Evolutionary conservation across 2,329 filamentous ascomycete genomes (phyloP).

Genomic region (Microsporum audouinii): DNA sequence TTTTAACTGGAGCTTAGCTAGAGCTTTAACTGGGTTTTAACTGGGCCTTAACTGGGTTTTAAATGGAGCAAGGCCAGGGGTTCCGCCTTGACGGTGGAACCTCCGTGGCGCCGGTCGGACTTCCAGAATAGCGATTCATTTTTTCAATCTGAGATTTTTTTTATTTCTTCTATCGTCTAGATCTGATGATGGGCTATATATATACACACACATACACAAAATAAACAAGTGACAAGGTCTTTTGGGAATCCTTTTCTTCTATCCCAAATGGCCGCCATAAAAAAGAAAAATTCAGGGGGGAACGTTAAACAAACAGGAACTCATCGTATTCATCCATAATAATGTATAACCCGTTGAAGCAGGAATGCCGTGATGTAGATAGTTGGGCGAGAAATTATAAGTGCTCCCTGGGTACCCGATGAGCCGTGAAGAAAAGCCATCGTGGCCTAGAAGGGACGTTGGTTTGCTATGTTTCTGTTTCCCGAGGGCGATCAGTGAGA

Average conservation of each 20-base stretch:
- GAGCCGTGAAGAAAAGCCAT: neutral
- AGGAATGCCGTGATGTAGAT: neutral
- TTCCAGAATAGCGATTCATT: neutral
- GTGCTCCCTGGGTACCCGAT: neutral
- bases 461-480: constrained; percentile 1
- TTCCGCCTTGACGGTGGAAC: neutral
- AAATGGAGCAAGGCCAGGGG: neutral
- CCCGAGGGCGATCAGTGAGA: neutral
- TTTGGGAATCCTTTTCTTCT: neutral
- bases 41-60: neutral
- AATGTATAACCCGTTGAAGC: neutral
- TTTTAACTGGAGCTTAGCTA: constrained; percentile 2
- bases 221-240: neutral
- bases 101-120: neutral
- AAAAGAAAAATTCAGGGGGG: neutral
- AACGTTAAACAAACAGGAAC: neutral
- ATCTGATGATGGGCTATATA: neutral
- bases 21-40: neutral
- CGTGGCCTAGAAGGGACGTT: neutral
- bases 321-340: neutral
- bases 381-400: neutral
- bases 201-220: neutral
- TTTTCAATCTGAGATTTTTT: neutral
- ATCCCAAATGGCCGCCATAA: neutral
- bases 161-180: neutral